A percentile compares a stretch with the other conserved stretches of the same genome.
Conservation (phyloP, 805 yeast species). For the Cyberlindnera mrakii region DNA sequence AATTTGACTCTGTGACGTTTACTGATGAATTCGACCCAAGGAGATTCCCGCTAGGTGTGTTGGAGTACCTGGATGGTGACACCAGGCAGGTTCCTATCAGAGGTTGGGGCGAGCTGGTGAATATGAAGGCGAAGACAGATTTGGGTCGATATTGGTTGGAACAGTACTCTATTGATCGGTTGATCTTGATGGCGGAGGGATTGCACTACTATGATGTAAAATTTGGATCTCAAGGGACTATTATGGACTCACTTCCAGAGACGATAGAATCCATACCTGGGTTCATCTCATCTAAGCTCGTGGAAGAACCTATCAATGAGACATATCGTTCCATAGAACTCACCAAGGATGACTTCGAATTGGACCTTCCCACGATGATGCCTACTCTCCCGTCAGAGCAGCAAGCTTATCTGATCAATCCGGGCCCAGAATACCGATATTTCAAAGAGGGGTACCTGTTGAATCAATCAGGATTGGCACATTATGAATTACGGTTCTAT, state of each 20-base stretch:
- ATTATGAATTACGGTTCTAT: constrained; percentile 22
- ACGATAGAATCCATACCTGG: neutral
- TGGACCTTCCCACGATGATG: constrained; percentile 1
- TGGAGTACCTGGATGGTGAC: neutral
- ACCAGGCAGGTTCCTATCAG: constrained; percentile 5
- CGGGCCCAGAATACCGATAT: constrained; percentile 14
- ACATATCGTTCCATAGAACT: constrained; percentile 6
- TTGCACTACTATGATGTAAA: constrained; percentile 4
- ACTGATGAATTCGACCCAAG: neutral
- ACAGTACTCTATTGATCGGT: constrained; percentile 4
- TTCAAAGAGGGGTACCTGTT: constrained; percentile 22
- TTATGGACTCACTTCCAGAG: neutral
- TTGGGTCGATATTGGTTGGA: constrained; percentile 13
- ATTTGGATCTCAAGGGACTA: neutral
- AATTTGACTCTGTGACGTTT: neutral
- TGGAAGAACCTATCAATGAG: neutral
- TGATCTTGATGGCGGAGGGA: constrained; percentile 14
- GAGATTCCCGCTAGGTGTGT: constrained; percentile 4
- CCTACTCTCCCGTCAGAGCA: neutral
- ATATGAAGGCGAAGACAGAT: constrained; percentile 12
- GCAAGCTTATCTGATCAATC: constrained; percentile 1
- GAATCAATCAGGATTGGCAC: constrained; percentile 15
- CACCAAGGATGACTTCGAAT: constrained; percentile 12
- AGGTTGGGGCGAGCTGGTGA: constrained; percentile 13
- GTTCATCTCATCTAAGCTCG: neutral